Evolutionary conservation across 768 basidiomycete genomes (phyloP), one percentile per base, ranked within the genome.

Genomic region (Russula sp.): DNA sequence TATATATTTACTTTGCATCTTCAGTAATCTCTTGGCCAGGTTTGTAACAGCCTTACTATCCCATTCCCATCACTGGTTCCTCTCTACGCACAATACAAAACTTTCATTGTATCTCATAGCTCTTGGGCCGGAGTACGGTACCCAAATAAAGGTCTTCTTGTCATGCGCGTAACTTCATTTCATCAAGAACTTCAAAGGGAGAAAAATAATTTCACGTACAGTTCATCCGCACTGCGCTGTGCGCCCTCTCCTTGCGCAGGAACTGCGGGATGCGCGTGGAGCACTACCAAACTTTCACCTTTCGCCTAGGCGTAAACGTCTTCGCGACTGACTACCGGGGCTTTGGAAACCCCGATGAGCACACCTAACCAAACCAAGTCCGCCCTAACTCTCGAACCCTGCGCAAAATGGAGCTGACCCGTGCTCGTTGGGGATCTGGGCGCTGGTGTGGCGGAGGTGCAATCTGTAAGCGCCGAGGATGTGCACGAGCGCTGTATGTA

Each of bases 251-350:
- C 74, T 78, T 95, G 46, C 96, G 98, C 65, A 96, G 96, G 10
- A 96, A 96, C 65, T 87, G 86, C 0, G 94, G 79, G 0, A 93
- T 89, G 0, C 83, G 95, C 11, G 77, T 94, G 18, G 79, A 78
- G 18, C 79, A 85, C 43, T 92, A 92, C 69, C 74, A 78, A 16
- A 77, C 81, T 0, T 86, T 87, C 68, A 79, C 88, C 0, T 80
- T 84, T 2, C 81, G 86, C 1, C 74, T 91, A 8, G 75, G 77
- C 18, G 81, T 81, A 20, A 95, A 95, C 71, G 86, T 97, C 14
- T 75, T 98, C 29, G 85, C 84, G 1, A 83, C 92, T 41, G 96
- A 98, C 73, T 98, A 98, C 71, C 83, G 95, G 51, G 95, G 95
- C 1, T 98, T 88, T 68, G 96, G 77, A 1, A 93, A 98, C 1